These are phyloP conservation scores for Cruciata laevipes DNA, from an alignment of 257 asterid species.

Conservation along the genomic window DNA sequence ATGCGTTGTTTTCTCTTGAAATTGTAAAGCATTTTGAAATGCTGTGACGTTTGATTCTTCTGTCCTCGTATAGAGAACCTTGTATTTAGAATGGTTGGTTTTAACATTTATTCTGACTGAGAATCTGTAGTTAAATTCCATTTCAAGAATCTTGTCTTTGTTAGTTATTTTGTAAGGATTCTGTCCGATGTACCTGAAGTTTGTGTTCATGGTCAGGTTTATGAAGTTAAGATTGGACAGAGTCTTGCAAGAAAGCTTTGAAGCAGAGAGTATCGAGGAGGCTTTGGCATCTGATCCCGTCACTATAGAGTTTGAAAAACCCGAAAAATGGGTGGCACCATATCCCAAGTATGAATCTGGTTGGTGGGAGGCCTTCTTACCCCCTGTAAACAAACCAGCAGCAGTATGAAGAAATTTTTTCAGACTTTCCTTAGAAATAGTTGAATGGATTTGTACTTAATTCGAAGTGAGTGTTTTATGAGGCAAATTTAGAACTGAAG, in stretches of 20 bases:
- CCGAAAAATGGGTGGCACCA: conserved; percentile 84
- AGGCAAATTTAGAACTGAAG: conserved; percentile 9
- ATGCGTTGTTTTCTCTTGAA: too few species aligned
- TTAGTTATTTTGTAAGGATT: not conserved
- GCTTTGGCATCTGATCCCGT: conserved; percentile 71
- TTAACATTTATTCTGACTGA: too few species aligned
- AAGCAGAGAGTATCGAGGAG: conserved; percentile 66
- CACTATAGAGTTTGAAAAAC: conserved; percentile 59
- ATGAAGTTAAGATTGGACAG: conserved; percentile 87
- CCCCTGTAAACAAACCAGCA: conserved; percentile 34
- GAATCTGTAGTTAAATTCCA: not conserved
- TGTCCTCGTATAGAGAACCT: too few species aligned
- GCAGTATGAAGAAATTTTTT: conserved; percentile 40
- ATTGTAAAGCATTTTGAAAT: too few species aligned
- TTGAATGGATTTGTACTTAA: conserved; percentile 6
- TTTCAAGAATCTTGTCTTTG: not conserved
- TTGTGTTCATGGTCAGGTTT: conserved; percentile 37
- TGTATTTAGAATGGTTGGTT: not conserved
- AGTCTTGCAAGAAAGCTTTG: conserved; percentile 71
- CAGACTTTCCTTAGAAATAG: conserved; percentile 9
- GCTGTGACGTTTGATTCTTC: too few species aligned
- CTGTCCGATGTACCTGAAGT: not conserved
- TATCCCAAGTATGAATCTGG: conserved; percentile 76
- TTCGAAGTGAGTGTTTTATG: not conserved
- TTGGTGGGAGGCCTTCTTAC: conserved; percentile 89